Conservation (phyloP, 805 yeast species). For the Zygosaccharomyces gambellarensis region DNA sequence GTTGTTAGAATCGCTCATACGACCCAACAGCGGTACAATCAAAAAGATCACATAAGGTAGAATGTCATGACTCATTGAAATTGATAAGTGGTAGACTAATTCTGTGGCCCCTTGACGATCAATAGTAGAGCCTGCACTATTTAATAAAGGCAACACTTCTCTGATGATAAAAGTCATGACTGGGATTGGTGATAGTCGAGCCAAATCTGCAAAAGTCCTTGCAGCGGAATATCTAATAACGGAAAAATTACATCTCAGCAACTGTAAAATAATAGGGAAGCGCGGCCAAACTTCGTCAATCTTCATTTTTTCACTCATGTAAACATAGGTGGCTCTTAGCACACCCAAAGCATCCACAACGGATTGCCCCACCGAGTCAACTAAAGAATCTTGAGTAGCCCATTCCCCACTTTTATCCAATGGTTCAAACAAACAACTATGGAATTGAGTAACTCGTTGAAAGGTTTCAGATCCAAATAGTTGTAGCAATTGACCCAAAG, state of each 20-base stretch:
- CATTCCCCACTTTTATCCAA: constrained; percentile 39
- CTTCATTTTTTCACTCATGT: constrained; percentile 46
- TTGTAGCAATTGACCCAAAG: constrained; percentile 56
- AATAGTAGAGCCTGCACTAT: constrained; percentile 61
- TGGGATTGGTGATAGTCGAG: constrained; percentile 59
- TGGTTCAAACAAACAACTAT: constrained; percentile 61
- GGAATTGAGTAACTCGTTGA: constrained; percentile 59
- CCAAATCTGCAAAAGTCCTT: constrained; percentile 76
- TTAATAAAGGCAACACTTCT: constrained; percentile 70
- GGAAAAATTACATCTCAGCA: constrained; percentile 64
- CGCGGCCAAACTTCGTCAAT: constrained; percentile 45
- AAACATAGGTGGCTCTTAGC: constrained; percentile 65
- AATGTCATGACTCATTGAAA: constrained; percentile 80
- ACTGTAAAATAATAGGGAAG: constrained; percentile 47
- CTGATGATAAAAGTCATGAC: constrained; percentile 80
- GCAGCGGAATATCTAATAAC: constrained; percentile 89
- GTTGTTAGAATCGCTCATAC: constrained; percentile 93
- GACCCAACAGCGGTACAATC: constrained; percentile 92
- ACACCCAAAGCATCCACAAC: constrained; percentile 85
- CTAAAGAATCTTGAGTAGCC: constrained; percentile 11
- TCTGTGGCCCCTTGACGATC: constrained; percentile 94
- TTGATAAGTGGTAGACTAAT: constrained; percentile 77
- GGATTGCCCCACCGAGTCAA: constrained; percentile 52
- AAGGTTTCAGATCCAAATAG: constrained; percentile 54
- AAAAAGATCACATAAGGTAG: constrained; percentile 92